Evolutionary conservation across 176 grass and related monocot genomes (phyloP).

Genomic region (Zoysia japonica): DNA sequence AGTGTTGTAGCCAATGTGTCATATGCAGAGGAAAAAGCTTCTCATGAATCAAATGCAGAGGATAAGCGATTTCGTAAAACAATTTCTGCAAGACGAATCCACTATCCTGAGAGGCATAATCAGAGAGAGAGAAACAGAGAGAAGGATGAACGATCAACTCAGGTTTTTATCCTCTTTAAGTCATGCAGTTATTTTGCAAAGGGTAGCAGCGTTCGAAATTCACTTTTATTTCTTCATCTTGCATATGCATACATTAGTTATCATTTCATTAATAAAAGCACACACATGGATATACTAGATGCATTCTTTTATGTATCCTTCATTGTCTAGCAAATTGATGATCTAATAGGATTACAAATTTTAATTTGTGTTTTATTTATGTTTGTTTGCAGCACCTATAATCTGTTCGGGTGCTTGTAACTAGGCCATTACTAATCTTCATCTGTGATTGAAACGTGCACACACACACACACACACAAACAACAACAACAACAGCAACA

Average conservation of each 20-base stretch:
- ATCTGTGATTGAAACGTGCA: background rate
- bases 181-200: slow-evolving; percentile 26
- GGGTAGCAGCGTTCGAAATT: background rate
- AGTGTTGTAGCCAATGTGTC: slow-evolving; percentile 73
- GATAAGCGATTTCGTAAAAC: slow-evolving; percentile 41
- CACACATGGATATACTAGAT: slow-evolving; percentile 6
- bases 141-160: slow-evolving; percentile 45
- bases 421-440: background rate
- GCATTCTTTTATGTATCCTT: slow-evolving; percentile 9
- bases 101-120: slow-evolving; percentile 44
- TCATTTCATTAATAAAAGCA: slow-evolving; percentile 9
- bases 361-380: slow-evolving; percentile 4
- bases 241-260: background rate
- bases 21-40: slow-evolving; percentile 47
- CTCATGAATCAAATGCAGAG: slow-evolving; percentile 32
- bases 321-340: background rate
- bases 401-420: background rate
- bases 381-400: background rate
- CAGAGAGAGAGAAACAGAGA: slow-evolving; percentile 59
- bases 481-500: background rate
- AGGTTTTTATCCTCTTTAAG: slow-evolving; percentile 44
- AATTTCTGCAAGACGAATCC: slow-evolving; percentile 27
- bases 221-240: slow-evolving; percentile 2
- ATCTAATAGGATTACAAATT: background rate
- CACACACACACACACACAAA: background rate